Conservation (phyloP, 345 rosid species). For the Syzygium aromaticum region DNA sequence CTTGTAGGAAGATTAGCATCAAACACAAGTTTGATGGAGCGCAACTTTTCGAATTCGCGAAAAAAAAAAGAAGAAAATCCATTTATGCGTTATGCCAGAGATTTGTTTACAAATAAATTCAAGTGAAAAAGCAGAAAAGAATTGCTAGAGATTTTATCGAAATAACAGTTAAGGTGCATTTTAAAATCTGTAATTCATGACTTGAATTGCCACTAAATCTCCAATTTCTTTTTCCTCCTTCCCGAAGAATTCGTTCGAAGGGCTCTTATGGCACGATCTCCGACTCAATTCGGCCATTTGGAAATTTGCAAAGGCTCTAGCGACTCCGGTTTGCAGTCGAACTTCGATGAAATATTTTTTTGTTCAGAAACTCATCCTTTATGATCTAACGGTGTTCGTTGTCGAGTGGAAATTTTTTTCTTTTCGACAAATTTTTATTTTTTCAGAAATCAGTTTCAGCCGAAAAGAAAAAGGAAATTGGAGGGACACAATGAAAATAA, state of each 20-base stretch:
- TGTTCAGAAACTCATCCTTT: background rate
- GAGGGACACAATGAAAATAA: background rate
- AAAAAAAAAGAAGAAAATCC: background rate
- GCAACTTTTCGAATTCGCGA: too few relatives aligned
- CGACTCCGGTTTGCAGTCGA: background rate
- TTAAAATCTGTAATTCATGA: accelerated
- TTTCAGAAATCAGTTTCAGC: background rate
- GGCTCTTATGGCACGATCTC: background rate
- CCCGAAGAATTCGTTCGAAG: background rate
- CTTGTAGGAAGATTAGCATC: too few relatives aligned
- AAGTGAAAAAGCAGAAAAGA: background rate
- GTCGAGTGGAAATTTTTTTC: too few relatives aligned
- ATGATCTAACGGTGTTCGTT: too few relatives aligned
- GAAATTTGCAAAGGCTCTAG: background rate
- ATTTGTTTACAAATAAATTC: background rate
- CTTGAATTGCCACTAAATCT: background rate
- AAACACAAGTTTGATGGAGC: too few relatives aligned
- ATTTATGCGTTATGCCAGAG: background rate
- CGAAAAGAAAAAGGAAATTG: background rate
- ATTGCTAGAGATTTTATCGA: background rate
- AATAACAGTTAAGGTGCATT: background rate
- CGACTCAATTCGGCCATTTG: background rate
- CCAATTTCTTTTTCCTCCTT: background rate
- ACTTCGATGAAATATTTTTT: background rate
- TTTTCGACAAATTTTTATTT: too few relatives aligned